phyloP scores from a whole-genome alignment of 768 basidiomycete species.

The Pholiota microspora region DNA sequence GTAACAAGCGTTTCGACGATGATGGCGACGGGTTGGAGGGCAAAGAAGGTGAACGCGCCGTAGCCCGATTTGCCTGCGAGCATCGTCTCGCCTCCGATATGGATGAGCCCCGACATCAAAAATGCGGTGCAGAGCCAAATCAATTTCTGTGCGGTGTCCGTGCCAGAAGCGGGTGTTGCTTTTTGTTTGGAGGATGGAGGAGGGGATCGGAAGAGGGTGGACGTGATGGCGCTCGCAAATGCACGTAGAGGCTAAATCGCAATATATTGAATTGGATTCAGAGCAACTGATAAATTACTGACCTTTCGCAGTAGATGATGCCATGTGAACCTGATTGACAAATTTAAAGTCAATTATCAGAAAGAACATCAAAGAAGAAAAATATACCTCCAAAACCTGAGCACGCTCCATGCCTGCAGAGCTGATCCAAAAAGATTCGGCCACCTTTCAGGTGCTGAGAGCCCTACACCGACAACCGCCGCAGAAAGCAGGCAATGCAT shows the following conservation, averaged over 20 bases:
- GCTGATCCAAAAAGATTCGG: conserved; percentile 21
- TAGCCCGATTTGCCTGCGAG: conserved; percentile 22
- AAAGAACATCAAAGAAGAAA: not conserved
- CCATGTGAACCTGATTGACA: conserved; percentile 20
- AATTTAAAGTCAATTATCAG: too few relatives aligned
- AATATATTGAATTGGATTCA: too few relatives aligned
- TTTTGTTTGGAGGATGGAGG: not conserved
- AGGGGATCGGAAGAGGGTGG: not conserved
- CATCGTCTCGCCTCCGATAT: conserved; percentile 32
- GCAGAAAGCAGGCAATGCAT: conserved; percentile 15
- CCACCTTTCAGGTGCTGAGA: conserved; percentile 24
- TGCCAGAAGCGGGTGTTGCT: not conserved
- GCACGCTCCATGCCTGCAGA: conserved; percentile 19
- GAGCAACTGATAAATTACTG: too few relatives aligned
- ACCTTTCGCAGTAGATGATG: conserved; percentile 24
- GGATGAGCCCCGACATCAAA: conserved; percentile 30
- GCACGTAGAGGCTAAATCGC: conserved; percentile 10
- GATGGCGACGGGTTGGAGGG: conserved; percentile 32
- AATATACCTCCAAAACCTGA: conserved; percentile 23
- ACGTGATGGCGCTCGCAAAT: conserved; percentile 7
- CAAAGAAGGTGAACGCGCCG: conserved; percentile 30
- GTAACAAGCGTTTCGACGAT: conserved; percentile 10
- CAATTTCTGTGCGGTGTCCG: not conserved
- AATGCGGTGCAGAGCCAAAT: conserved; percentile 25
- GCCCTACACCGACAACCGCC: conserved; percentile 15